A percentile compares a stretch with the other conserved stretches of the same genome.
Evolutionary conservation across 164 flowering plant genomes (phyloP).

Genomic region (Protea cynaroides): DNA sequence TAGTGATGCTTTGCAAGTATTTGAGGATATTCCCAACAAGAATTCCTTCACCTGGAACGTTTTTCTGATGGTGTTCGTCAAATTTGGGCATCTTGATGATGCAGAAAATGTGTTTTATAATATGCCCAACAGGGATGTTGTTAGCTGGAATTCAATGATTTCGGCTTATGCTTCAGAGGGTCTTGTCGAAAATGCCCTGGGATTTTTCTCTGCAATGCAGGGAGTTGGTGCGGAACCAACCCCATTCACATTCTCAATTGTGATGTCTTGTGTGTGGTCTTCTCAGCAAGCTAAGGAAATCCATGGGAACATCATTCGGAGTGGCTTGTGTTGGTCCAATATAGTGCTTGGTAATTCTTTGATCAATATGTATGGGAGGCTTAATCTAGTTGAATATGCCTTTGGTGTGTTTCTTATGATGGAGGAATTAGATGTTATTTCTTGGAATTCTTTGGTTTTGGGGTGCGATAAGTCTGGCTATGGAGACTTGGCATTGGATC

Average conservation of each 20-base stretch:
- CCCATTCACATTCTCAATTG: constrained; percentile 35
- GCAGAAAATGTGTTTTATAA: constrained; percentile 31
- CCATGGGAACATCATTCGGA: constrained; percentile 37
- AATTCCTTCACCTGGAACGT: constrained; percentile 51
- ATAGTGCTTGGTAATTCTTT: constrained; percentile 45
- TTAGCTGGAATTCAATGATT: constrained; percentile 37
- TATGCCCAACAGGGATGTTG: constrained; percentile 34
- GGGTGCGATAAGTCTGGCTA: constrained; percentile 28
- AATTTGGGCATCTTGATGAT: constrained; percentile 12
- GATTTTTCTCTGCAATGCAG: constrained; percentile 24
- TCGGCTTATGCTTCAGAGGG: constrained; percentile 25
- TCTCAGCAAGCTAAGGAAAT: constrained; percentile 32
- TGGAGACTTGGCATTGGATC: constrained; percentile 24
- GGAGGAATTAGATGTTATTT: constrained; percentile 36
- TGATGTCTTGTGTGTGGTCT: constrained; percentile 21
- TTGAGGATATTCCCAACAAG: constrained; percentile 27
- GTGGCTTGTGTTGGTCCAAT: constrained; percentile 19
- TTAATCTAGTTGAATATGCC: constrained; percentile 38
- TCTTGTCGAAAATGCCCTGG: constrained; percentile 15
- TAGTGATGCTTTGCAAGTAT: constrained; percentile 26
- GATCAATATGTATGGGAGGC: constrained; percentile 47
- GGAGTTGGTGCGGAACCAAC: constrained; percentile 26
- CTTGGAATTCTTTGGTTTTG: constrained; percentile 46
- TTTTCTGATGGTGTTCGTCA: constrained; percentile 30
- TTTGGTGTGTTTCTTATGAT: constrained; percentile 37